Evolutionary conservation across 768 basidiomycete genomes (phyloP), one percentile per base, ranked within the genome.

Genomic region (Galerina sulciceps): DNA sequence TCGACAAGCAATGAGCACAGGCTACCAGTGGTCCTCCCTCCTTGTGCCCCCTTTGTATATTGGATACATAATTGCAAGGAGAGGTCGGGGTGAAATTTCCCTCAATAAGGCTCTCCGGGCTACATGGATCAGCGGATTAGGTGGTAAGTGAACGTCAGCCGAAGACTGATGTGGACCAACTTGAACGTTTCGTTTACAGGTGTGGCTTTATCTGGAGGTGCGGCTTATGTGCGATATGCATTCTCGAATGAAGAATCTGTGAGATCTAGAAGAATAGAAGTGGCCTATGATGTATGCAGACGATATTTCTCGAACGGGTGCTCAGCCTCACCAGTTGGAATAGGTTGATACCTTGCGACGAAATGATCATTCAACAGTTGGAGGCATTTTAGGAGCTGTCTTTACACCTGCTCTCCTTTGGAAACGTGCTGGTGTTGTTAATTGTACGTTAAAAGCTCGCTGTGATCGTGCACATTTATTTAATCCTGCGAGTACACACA

Each of bases 361-460:
- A 46, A 85, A 91, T 54, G 92, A 93, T 69, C 87, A 91, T 67
- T 81, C 89, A 18, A 91, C 85, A 1, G 89, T 93, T 45, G 92
- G 92, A 22, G 80, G 80, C 17, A 66, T 93, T 46, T 71, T 94
- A 18, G 82, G 79, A 56, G 83, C 82, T 14, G 81, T 89, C 13
- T 68, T 93, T 2, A 82, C 81, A 4, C 88, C 92, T 3, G 88
- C 90, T 2, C 52, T 92, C 26, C 77, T 93, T 49, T 93, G 90
- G 89, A 91, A 83, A 48, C 80, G 82, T 53, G 89, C 88, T 34
- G 77, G 73, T 35, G 69, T 79, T 14, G 72, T 86, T n/a, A 85
- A 91, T 63, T 66, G 91, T 92, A 65, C 70, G 31, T 37, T 10
- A 10, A 13, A 15, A 9, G 26, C 42, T n/a, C 2, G 22, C 20